These are phyloP conservation scores for Phytopythium helicoides DNA, from an alignment of 352 stramenopile species.

Conservation along the genomic window DNA sequence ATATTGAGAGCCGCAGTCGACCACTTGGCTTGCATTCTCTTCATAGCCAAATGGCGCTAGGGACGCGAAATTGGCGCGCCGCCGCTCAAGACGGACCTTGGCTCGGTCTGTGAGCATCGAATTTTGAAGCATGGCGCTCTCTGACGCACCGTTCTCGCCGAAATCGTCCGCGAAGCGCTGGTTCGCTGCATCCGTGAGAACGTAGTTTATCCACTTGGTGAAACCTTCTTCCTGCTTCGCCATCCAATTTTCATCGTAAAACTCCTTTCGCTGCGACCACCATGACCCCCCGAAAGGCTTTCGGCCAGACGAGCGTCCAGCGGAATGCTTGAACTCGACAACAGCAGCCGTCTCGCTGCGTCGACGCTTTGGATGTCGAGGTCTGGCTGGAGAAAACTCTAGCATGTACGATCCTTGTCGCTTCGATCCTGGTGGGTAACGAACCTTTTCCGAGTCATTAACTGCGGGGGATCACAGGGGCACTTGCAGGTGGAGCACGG, in stretches of 20 bases:
- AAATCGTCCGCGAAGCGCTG: slow-evolving; percentile 34
- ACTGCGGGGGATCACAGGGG: background rate
- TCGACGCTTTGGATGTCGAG: slow-evolving; percentile 5
- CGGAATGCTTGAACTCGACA: background rate
- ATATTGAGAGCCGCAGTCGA: slow-evolving; percentile 51
- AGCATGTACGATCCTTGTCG: slow-evolving; percentile 30
- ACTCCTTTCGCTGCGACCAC: slow-evolving; percentile 70
- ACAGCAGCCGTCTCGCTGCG: background rate
- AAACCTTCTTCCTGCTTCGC: slow-evolving; percentile 77
- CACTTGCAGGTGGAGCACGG: background rate
- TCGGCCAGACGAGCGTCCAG: slow-evolving; percentile 5
- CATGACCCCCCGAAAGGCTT: slow-evolving; percentile 46
- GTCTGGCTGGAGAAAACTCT: slow-evolving; percentile 39
- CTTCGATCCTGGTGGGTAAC: slow-evolving; percentile 15
- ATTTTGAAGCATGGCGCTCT: slow-evolving; percentile 1
- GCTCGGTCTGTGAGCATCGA: slow-evolving; percentile 1
- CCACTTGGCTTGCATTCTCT: slow-evolving; percentile 69
- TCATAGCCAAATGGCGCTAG: slow-evolving; percentile 70
- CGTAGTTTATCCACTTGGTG: slow-evolving; percentile 88
- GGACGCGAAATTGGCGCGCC: slow-evolving; percentile 59
- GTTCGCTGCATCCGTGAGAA: slow-evolving; percentile 55
- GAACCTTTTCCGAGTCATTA: background rate
- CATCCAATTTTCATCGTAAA: slow-evolving; percentile 80
- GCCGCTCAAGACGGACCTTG: slow-evolving; percentile 9
- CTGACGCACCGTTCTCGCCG: slow-evolving; percentile 15